Evolutionary conservation across 306 rosid genomes (phyloP), one percentile per base, ranked within the genome.

Genomic region (Comarum palustre): DNA sequence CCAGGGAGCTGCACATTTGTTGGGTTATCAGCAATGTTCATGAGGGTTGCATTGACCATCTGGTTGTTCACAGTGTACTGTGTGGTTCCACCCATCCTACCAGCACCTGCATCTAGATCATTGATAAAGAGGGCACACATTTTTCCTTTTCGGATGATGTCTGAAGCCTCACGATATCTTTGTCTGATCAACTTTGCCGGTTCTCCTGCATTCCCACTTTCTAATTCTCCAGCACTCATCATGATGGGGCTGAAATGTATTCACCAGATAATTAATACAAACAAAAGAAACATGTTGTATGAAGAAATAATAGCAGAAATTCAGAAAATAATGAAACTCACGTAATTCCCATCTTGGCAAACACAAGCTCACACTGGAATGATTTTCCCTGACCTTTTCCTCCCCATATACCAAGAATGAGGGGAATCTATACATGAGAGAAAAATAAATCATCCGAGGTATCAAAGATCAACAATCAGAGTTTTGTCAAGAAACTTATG

Each of bases 11-110:
- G 90, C 60, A 86, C 90, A 50, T 75, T 80, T 20, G 90, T 86
- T 54, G 90, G 89, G 81, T 82, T 85, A 54, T 82, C 89, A 51
- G 87, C 89, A 75, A 85, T 85, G 85, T 85, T 85, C 89, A 85
- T 85, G 46, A 85, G 89, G 39, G 90, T 83, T 25, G 89, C 89
- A 54, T 83, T 86, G 72, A 86, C 89, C 89, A 86, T 86, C 75
- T 86, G 89, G 73, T 86, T 86, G 73, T 86, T 86, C 76, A 86
- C 89, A 16, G 89, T 86, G 83, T 86, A 86, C 63, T 86, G 89
- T 4, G 89, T 83, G 24, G 89, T 80, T 45, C 89, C 89, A 69
- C 89, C 89, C 24, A 86, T 41, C 67, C 87, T 78, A 38, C 89
- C 89, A 15, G 89, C 89, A 27, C 89, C 89, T 14, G 89, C 89